Evolutionary conservation across 140 eudicot genomes (phyloP), one percentile per base, ranked within the genome.

Genomic region (Flaveria floridana): DNA sequence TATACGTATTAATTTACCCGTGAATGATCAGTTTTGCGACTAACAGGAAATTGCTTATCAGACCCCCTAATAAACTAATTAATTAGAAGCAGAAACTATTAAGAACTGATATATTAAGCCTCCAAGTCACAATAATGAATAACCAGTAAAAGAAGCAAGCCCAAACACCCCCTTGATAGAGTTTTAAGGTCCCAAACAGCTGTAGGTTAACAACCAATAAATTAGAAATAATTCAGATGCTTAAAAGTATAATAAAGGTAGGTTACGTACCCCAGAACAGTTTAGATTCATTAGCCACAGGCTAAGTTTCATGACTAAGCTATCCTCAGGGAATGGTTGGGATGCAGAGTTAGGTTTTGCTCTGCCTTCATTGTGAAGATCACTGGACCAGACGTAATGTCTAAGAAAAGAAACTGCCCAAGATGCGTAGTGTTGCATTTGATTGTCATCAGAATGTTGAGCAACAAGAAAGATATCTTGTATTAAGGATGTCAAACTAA

Each of bases 381-480:
- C 84, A 59, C 73, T 79, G 41, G 85, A 85, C 82, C 86, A 78
- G 26, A 91, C 53, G 80, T 71, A 84, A 85, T 85, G 87, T 75
- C 90, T 82, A 80, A 95, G 92, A 84, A 88, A 87, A n/a, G 97
- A 85, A 77, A 91, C 56, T 70, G 99, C 83, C 99, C 99, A 95
- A 61, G 97, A 86, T 51, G 97, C 99, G 78, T 84, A 76, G 39
- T 85, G 85, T 80, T 89, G 96, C 76, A 89, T 82, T 68, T 87
- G 96, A 16, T 76, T 80, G 64, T 88, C 97, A 79, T 84, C 85
- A 58, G 96, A 82, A 73, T 76, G 72, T 83, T 89, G 97, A 15
- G 95, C 89, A 81, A 85, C 87, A 71, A 91, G 97, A 86, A 95
- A 91, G 3, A 95, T 91, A 73, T 95, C 97, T 77, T 91, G 99